Evolutionary conservation across 2,329 filamentous ascomycete species (phyloP), one percentile per base, ranked within the genome.

Genomic region (Daldinia sp.): DNA sequence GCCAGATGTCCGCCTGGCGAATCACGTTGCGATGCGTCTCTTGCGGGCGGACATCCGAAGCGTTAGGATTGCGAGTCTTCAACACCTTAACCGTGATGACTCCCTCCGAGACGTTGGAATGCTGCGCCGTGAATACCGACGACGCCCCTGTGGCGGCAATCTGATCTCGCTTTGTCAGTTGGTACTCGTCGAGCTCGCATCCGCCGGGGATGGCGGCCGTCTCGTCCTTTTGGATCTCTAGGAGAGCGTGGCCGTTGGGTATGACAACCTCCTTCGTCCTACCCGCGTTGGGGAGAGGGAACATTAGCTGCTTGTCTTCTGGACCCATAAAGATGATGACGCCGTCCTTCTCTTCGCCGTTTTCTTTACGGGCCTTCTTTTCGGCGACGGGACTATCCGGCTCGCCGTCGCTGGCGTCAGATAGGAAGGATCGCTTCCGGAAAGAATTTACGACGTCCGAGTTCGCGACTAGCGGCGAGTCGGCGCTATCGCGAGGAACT

Each of bases 21-120:
- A 87, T 86, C 41, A 87, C 81, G 60, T 83, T 84, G 56, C 81
- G 80, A 70, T 85, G 84, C 53, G 79, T 79, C 17, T 84, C 80
- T 41, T 81, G 79, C 2, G 82, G 80, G 56, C 82, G 83, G 41
- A 78, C 72, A 50, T 78, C 74, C 2, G 77, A 65, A 39, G 76
- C 77, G 34, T 76, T 78, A 29, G 77, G 68, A 2, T 79, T 71
- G 4, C 80, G 75, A 1, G 85, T 87, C 74, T 86, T 87, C 66
- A 87, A 82, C 1, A 87, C 84, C 69, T 87, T 87, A 72, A 87
- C 84, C 1, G 84, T 87, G 58, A 87, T 83, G 55, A 86, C 80
- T 17, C 81, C 80, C 54, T 84, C 82, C 2, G 83, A 77, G 15
- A 85, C 80, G 8, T 79, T 74, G 3, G 84, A 85, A 70, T 86